These are phyloP conservation scores for Rosa chinensis DNA, from an alignment of 306 rosid genomes.

Conservation along the genomic window DNA sequence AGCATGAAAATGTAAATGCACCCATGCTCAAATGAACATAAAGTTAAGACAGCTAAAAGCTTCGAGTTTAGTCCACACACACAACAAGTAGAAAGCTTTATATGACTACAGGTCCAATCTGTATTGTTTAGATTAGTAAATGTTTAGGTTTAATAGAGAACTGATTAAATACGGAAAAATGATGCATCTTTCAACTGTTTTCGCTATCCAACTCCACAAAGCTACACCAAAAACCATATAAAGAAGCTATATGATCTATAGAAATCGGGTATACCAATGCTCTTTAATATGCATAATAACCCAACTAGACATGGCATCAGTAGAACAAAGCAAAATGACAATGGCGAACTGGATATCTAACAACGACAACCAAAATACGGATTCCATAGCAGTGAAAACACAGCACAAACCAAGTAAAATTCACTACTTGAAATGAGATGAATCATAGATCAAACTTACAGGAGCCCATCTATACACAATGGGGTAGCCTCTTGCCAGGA, in stretches of 20 bases:
- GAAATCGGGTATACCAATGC: no score
- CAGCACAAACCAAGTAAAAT: background rate
- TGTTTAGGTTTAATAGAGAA: background rate
- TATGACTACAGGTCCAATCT: background rate
- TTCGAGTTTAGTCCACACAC: background rate
- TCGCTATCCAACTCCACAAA: background rate
- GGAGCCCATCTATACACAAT: conserved; percentile 84
- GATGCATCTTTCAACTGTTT: background rate
- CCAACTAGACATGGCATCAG: background rate
- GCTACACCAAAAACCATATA: background rate
- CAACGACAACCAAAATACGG: no score
- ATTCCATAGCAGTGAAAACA: background rate
- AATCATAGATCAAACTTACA: conserved; percentile 46
- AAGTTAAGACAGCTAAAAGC: background rate
- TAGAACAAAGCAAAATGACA: background rate
- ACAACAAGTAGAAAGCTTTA: background rate
- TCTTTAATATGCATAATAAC: background rate
- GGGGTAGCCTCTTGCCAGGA: conserved; percentile 56
- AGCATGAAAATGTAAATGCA: background rate
- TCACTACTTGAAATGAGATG: background rate
- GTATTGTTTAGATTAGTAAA: background rate
- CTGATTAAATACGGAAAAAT: background rate
- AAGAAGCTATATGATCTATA: background rate
- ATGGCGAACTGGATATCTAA: background rate
- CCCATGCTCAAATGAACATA: background rate